Evolutionary conservation across 2,329 filamentous ascomycete genomes (phyloP).

Genomic region (Amesomyces nigricolor): DNA sequence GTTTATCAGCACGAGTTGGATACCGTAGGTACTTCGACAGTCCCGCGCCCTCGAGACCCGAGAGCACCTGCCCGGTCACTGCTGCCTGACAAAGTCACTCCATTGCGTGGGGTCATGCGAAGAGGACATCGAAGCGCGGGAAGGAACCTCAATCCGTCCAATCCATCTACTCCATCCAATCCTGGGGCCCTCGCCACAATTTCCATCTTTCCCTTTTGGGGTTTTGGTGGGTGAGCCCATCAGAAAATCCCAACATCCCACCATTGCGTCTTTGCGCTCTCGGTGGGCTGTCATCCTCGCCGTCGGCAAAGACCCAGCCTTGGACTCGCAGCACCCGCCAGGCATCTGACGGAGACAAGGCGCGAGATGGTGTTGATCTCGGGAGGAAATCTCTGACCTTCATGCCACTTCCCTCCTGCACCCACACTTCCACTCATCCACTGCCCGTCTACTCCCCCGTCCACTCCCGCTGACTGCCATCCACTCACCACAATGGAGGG

Average conservation of each 20-base stretch:
- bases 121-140: background rate
- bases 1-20: too few relatives aligned
- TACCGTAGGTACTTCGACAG: too few relatives aligned
- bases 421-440: background rate
- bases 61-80: background rate
- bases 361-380: background rate
- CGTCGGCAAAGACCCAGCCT: too few relatives aligned
- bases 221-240: constrained; percentile 13
- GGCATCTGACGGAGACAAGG: constrained; percentile 4
- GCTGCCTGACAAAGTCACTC: constrained; percentile 1
- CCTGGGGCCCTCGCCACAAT: background rate
- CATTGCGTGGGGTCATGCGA: constrained; percentile 11
- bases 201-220: background rate
- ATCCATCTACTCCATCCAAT: too few relatives aligned
- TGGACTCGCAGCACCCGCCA: too few relatives aligned
- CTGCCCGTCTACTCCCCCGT: background rate
- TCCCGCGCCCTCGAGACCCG: too few relatives aligned
- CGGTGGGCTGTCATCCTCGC: background rate
- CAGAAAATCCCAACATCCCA: constrained; percentile 13
- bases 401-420: background rate
- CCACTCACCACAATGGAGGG: too few relatives aligned
- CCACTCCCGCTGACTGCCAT: too few relatives aligned
- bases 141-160: background rate
- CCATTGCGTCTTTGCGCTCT: background rate
- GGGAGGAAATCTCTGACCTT: background rate